These are phyloP conservation scores for Lepidium aucheri DNA, from an alignment of 345 rosid species.

Conservation along the genomic window DNA sequence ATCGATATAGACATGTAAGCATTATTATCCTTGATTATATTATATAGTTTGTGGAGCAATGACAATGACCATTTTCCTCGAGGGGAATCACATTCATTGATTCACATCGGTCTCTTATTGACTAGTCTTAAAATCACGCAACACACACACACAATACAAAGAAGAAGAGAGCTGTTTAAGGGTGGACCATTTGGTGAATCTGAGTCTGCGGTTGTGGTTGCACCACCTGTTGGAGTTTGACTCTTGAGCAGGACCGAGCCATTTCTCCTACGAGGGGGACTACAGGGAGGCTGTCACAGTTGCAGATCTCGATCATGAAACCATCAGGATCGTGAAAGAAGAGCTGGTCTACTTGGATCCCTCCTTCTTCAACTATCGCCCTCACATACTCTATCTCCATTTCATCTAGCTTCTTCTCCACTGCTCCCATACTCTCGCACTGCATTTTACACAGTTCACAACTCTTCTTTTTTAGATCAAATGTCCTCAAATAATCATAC, in stretches of 20 bases:
- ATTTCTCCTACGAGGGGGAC: conserved; percentile 44
- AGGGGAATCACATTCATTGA: neutral
- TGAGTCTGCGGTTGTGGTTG: conserved; percentile 17
- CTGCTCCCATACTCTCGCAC: conserved; percentile 63
- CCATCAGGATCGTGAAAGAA: conserved; percentile 87
- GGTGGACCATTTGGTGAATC: conserved; percentile 18
- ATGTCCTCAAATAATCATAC: neutral
- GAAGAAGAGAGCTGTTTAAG: neutral
- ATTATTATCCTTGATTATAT: neutral
- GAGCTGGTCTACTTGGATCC: conserved; percentile 60
- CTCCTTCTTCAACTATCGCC: conserved; percentile 58
- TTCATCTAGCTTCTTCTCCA: conserved; percentile 59
- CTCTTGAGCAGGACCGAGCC: conserved; percentile 32
- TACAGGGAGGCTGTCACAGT: conserved; percentile 64
- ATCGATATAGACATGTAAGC: neutral
- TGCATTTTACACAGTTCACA: conserved; percentile 8
- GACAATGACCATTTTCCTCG: conserved; percentile 11
- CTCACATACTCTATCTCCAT: conserved; percentile 46
- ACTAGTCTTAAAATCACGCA: neutral
- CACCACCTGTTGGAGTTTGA: conserved; percentile 21
- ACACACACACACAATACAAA: neutral
- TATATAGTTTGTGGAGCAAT: neutral
- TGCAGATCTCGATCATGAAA: conserved; percentile 75
- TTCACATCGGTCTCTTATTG: too few relatives aligned
- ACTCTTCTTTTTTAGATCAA: neutral